phyloP scores from a whole-genome alignment of 345 rosid genomes.

The Cochlearia excelsa region DNA sequence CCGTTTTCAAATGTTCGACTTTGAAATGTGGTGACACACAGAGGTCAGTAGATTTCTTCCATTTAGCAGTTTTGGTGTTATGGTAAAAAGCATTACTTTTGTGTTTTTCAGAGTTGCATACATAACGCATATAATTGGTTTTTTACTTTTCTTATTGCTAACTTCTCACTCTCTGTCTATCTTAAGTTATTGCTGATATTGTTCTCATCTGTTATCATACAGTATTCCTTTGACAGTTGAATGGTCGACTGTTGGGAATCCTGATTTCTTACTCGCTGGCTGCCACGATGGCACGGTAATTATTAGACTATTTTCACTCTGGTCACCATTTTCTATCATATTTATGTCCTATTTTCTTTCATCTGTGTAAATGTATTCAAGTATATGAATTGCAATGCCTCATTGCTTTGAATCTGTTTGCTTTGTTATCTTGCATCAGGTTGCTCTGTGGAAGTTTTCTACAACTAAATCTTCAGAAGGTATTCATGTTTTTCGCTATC shows the following conservation, averaged over 20 bases:
- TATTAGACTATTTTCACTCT: background rate
- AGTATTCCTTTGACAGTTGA: slow-evolving; percentile 86
- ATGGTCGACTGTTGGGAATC: slow-evolving; percentile 66
- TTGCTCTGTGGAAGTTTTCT: slow-evolving; percentile 93
- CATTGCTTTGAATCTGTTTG: background rate
- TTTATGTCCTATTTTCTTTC: slow-evolving; percentile 2
- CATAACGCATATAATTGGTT: slow-evolving; percentile 2
- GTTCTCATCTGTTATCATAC: slow-evolving; percentile 26
- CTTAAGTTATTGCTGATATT: slow-evolving; percentile 29
- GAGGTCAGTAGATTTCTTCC: slow-evolving; percentile 47
- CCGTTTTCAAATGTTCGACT: slow-evolving; percentile 76
- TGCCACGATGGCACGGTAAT: slow-evolving; percentile 93
- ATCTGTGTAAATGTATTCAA: slow-evolving; percentile 17
- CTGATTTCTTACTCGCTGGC: slow-evolving; percentile 82
- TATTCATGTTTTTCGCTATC: slow-evolving; percentile 31
- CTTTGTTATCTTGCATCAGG: slow-evolving; percentile 44
- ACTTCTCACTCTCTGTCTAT: slow-evolving; percentile 10
- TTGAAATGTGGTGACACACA: slow-evolving; percentile 59
- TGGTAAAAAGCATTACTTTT: background rate
- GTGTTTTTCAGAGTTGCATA: background rate
- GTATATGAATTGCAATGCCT: slow-evolving; percentile 5
- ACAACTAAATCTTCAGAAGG: slow-evolving; percentile 50
- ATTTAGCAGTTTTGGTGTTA: background rate
- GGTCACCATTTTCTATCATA: background rate
- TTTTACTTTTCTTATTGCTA: background rate